Percentiles rank a stretch among this genome's conserved stretches.
Evolutionary conservation across 257 asterid species (phyloP).

Genomic region (Jaltomata sinuosa): DNA sequence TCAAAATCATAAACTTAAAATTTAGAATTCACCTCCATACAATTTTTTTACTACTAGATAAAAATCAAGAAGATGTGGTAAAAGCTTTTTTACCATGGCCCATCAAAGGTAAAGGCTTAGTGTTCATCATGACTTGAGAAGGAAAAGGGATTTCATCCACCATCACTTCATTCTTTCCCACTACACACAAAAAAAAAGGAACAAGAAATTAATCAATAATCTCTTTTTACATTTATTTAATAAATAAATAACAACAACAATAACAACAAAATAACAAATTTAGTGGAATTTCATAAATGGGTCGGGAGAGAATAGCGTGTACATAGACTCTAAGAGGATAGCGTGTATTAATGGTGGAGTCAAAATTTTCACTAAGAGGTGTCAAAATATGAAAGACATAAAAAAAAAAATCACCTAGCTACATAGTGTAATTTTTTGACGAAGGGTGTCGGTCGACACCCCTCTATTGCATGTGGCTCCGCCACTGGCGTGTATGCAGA

Average conservation of each 20-base stretch:
- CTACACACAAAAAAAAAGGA: conserved; percentile 17
- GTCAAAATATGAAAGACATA: no score
- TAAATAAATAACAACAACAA: not conserved
- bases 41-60: not conserved
- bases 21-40: not conserved
- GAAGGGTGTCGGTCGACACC: no score
- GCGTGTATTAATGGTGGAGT: no score
- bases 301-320: no score
- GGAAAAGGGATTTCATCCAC: conserved; percentile 57
- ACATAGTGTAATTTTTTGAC: no score
- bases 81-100: conserved; percentile 32
- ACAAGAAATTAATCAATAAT: not conserved
- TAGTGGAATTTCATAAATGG: no score
- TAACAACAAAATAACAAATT: no score
- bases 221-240: not conserved
- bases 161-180: conserved; percentile 39
- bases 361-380: no score
- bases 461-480: no score
- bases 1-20: not conserved
- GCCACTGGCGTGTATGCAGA: no score
- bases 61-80: not conserved
- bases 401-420: no score
- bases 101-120: conserved; percentile 30
- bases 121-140: conserved; percentile 20
- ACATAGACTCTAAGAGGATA: no score